Evolutionary conservation across 2,329 filamentous ascomycete species (phyloP), one percentile per base, ranked within the genome.

Genomic region (Pestalotiopsis sp.): DNA sequence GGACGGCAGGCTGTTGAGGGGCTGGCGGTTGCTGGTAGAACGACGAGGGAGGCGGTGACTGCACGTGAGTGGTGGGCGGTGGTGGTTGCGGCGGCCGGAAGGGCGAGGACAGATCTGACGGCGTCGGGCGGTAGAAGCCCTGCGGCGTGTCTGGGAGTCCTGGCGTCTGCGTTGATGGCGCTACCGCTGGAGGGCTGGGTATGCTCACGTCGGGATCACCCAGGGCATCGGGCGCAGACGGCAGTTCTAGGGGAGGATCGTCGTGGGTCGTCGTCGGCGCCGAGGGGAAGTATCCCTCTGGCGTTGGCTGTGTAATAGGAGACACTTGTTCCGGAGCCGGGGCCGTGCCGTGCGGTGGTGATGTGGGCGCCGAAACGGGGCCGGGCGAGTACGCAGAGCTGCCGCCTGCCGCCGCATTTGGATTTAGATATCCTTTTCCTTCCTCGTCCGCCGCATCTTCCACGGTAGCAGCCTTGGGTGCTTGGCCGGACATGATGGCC

Each of bases 361-460:
- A 78, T 13, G 75, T 77, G 2, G 80, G 80, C 17, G 76, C 77
- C 12, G 82, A 81, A 36, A 80, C 82, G 13, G 80, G 79, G 0
- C 79, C 79, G 66, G 70, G 75, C 68, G 70, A 73, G 65, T 66
- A 60, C 23, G 27, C 23, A 25, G 23, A 25, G 27, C 65, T 66
- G 12, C 20, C 64, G 68, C 17, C 70, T 3, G 73, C 76, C 20
- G 78, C 76, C 45, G 79, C 75, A 66, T 45, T 49, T 71, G 62
- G 68, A 70, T 27, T 9, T 68, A 63, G 67, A 11, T 72, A 74
- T 64, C 39, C 70, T 14, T 66, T 79, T 38, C 75, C 77, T 2
- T 81, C 82, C 2, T 80, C 79, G 62, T 89, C 87, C 0, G 85
- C 81, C 0, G 78, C 83, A 63, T 90, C 87, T 68, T 91, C 88